Evolutionary conservation across 768 basidiomycete genomes (phyloP).

Genomic region (Amanita rubescens): DNA sequence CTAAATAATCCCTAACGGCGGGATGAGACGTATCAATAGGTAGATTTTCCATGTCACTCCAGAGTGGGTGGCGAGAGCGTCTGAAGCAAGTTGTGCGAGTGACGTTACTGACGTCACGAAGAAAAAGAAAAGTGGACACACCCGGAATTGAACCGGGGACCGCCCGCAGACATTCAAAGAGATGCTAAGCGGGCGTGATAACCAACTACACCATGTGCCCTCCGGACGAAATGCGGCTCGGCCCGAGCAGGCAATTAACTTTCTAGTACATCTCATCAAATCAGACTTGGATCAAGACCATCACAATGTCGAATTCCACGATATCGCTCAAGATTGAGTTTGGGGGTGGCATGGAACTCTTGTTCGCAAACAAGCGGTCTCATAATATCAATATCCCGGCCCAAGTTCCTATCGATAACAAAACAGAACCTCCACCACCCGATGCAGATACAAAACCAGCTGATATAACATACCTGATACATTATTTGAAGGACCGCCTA

Average conservation of each 20-base stretch:
- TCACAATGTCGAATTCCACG: conserved; percentile 9
- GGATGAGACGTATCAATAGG: conserved; percentile 56
- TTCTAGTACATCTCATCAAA: too few species aligned
- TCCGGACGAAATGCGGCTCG: too few species aligned
- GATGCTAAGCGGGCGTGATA: too few species aligned
- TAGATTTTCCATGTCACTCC: conserved; percentile 39
- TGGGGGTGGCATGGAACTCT: conserved; percentile 78
- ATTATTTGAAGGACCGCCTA: conserved; percentile 67
- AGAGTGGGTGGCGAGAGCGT: not conserved
- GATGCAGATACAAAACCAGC: conserved; percentile 29
- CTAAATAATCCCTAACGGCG: conserved; percentile 55
- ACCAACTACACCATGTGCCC: too few species aligned
- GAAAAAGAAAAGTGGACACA: conserved; percentile 18
- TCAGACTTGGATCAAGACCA: not conserved
- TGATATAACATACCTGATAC: conserved; percentile 72
- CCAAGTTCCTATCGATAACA: conserved; percentile 30
- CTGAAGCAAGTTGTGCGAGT: not conserved
- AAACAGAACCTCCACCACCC: conserved; percentile 14
- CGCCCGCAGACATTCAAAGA: too few species aligned
- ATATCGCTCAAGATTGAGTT: conserved; percentile 63
- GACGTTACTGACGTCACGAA: conserved; percentile 9
- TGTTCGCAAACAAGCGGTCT: conserved; percentile 65
- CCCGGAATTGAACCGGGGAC: conserved; percentile 20
- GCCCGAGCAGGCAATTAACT: too few species aligned
- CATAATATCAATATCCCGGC: conserved; percentile 53